Evolutionary conservation across 495 filamentous ascomycete species (phyloP).

Genomic region (Penicillium parvum): DNA sequence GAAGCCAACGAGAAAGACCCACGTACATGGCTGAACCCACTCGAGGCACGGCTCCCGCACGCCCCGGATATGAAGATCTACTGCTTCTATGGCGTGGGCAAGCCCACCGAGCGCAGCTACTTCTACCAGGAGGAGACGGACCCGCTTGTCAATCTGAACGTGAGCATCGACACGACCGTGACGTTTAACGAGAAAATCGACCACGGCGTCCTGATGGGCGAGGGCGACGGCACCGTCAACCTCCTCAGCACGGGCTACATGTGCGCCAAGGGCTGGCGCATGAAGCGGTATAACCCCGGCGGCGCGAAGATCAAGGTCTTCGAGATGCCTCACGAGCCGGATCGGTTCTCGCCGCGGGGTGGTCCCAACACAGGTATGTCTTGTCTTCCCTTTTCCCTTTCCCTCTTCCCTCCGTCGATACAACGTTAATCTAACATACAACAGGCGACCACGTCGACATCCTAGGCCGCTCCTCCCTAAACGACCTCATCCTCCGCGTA

Average conservation of each 20-base stretch:
- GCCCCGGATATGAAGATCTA: slow-evolving; percentile 94
- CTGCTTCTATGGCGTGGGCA: slow-evolving; percentile 94
- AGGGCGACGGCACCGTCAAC: slow-evolving; percentile 93
- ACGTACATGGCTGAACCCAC: slow-evolving; percentile 89
- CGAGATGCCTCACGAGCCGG: slow-evolving; percentile 96
- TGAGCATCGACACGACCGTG: slow-evolving; percentile 86
- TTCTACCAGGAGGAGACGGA: slow-evolving; percentile 76
- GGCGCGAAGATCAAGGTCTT: slow-evolving; percentile 73
- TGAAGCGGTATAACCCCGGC: slow-evolving; percentile 90
- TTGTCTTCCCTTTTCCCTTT: not conserved
- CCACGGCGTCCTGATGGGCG: slow-evolving; percentile 86
- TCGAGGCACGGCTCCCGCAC: slow-evolving; percentile 82
- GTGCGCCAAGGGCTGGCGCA: slow-evolving; percentile 88
- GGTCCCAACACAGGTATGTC: slow-evolving; percentile 80
- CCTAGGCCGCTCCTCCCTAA: slow-evolving; percentile 78
- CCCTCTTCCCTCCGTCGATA: no score
- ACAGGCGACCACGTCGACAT: slow-evolving; percentile 94
- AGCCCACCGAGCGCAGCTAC: slow-evolving; percentile 86
- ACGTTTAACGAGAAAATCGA: slow-evolving; percentile 63
- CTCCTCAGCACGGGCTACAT: slow-evolving; percentile 88
- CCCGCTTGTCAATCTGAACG: slow-evolving; percentile 62
- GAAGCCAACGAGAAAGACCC: slow-evolving; percentile 80
- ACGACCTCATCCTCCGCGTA: slow-evolving; percentile 84
- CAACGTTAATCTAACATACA: slow-evolving; percentile 1
- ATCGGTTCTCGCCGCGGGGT: slow-evolving; percentile 83